Percentiles rank a stretch among this genome's conserved stretches.
Evolutionary conservation across 768 basidiomycete species (phyloP).

Genomic region (Suillus luteus): DNA sequence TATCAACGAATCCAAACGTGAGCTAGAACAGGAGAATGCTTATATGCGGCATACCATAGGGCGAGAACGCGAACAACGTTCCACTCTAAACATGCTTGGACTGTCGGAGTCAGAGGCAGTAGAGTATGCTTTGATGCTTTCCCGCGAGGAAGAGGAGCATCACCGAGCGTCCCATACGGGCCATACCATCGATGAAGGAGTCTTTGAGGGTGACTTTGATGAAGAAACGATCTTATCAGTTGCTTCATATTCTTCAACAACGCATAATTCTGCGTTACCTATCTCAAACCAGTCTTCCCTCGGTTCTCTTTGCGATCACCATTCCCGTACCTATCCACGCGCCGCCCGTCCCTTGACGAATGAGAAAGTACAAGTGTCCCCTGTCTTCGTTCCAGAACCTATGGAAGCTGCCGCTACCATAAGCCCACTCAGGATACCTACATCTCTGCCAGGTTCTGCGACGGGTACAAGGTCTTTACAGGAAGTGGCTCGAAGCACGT

Average conservation of each 20-base stretch:
- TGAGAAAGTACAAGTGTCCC: constrained; percentile 58
- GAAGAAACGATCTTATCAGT: constrained; percentile 29
- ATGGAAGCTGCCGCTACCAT: constrained; percentile 51
- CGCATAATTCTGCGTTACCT: constrained; percentile 11
- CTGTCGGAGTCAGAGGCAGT: constrained; percentile 73
- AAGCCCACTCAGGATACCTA: constrained; percentile 26
- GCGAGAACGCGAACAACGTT: constrained; percentile 58
- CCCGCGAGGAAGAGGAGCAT: constrained; percentile 65
- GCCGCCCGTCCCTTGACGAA: constrained; percentile 38
- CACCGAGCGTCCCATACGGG: constrained; percentile 13
- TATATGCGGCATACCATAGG: constrained; percentile 40
- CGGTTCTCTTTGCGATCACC: constrained; percentile 23
- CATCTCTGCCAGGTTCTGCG: constrained; percentile 12
- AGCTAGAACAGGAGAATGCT: constrained; percentile 53
- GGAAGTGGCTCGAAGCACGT: constrained; percentile 11
- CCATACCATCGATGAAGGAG: constrained; percentile 46
- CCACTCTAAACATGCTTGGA: constrained; percentile 62
- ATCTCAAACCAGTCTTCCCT: constrained; percentile 22
- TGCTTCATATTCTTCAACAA: constrained; percentile 25
- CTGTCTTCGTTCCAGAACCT: constrained; percentile 50
- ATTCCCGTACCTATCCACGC: constrained; percentile 33
- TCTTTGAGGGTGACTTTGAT: constrained; percentile 60
- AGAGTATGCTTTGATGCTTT: constrained; percentile 83
- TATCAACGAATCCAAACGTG: constrained; percentile 57
- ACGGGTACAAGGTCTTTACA: constrained; percentile 16